Evolutionary conservation across 1,284 basidiomycete genomes (phyloP), one percentile per base, ranked within the genome.

Genomic region (Veloporphyrellus conicus): DNA sequence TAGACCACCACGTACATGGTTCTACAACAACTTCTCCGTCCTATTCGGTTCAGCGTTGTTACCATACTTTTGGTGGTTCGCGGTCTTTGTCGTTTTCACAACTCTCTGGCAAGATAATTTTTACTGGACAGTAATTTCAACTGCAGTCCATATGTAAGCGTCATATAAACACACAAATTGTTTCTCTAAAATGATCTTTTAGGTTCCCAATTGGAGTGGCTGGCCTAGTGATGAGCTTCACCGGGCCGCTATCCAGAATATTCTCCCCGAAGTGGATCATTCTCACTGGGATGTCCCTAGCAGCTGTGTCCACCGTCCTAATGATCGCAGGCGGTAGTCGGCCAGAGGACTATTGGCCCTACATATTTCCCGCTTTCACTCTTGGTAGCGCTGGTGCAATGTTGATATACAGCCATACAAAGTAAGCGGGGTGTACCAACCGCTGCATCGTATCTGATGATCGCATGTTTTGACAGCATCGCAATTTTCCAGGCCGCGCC

Each of bases 401-500:
- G 50, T 43, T 71, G 43, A 45, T 48, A 14, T 72, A 60, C 31
- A 61, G 54, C 9, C 68, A 69, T 19, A 59, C 68, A n/a, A 71
- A 71, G 71, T 74, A 54, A 53, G 72, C 56, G 2, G 3, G 3
- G 22, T 14, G 10, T 28, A 48, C 5, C 38, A 16, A 23, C 38
- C 20, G 32, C 37, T 37, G 10, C 3, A 4, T 49, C 34, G 14
- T 8, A 11, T 18, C 47, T 48, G 7, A 48, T 34, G 14, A 18
- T 19, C 8, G 8, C 23, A 8, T 20, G 35, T 2, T 28, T 27
- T 45, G n/a, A 20, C 42, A 79, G 74, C 54, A 75, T 81, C 47
- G 76, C 76, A 10, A 71, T 79, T 34, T 74, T 81, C 62, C 70
- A 68, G 35, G 68, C 67, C 16, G 68, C 70, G 3, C 78, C 78